Conservation (phyloP, 352 stramenopile genomes). For the Pythium biforme region DNA sequence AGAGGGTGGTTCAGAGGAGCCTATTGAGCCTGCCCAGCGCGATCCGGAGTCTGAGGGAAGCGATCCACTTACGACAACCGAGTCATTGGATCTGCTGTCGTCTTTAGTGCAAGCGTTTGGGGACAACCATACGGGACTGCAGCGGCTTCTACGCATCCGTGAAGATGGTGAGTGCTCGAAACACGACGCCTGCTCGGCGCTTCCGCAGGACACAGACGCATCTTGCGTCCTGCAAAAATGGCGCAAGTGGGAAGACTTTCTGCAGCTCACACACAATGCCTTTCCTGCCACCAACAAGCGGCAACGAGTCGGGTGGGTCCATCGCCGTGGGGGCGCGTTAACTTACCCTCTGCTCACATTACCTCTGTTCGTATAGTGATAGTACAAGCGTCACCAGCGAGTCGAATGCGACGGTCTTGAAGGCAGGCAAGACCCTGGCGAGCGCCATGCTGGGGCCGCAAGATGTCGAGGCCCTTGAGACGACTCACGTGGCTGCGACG, state of each 20-base stretch:
- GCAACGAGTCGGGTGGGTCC: conserved; percentile 6
- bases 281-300: conserved; percentile 4
- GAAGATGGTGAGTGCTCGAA: conserved; percentile 17
- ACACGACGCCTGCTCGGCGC: neutral
- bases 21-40: neutral
- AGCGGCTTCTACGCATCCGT: conserved; percentile 23
- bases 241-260: conserved; percentile 19
- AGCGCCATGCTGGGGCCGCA: neutral
- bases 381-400: neutral
- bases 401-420: neutral
- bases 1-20: neutral
- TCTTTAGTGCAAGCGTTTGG: conserved; percentile 32
- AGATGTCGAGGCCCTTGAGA: neutral
- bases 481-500: neutral
- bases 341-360: neutral
- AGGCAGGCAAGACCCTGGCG: neutral
- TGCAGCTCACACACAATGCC: conserved; percentile 1
- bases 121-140: conserved; percentile 31
- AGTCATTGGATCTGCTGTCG: conserved; percentile 27
- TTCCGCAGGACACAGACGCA: neutral
- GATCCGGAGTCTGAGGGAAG: neutral
- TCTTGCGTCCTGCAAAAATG: conserved; percentile 17
- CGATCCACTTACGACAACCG: conserved; percentile 12
- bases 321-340: neutral
- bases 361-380: neutral